Percentiles rank a stretch among this genome's conserved stretches.
phyloP scores from a whole-genome alignment of 1,284 basidiomycete genomes.

The Ganoderma sinense region DNA sequence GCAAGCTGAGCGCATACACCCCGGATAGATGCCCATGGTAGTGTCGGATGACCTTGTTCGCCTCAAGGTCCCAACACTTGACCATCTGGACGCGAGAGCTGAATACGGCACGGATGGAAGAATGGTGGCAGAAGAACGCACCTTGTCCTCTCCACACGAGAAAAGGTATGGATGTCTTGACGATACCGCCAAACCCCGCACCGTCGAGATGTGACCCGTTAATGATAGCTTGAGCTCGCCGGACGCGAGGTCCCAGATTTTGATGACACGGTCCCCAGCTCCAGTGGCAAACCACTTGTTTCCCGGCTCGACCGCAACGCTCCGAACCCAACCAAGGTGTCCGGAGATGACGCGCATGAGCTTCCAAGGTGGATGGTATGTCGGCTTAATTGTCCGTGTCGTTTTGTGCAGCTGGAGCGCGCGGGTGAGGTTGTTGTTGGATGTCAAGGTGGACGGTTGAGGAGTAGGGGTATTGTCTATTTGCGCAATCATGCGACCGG shows the following conservation, averaged over 20 bases:
- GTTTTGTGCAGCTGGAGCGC: slow-evolving; percentile 92
- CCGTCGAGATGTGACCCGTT: slow-evolving; percentile 98
- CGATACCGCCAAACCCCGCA: slow-evolving; percentile 93
- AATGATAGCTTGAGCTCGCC: slow-evolving; percentile 95
- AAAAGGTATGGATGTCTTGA: slow-evolving; percentile 96
- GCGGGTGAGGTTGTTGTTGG: slow-evolving; percentile 76
- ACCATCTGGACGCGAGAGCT: slow-evolving; percentile 78
- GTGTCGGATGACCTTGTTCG: slow-evolving; percentile 98
- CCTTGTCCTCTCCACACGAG: slow-evolving; percentile 98
- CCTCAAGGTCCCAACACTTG: slow-evolving; percentile 99
- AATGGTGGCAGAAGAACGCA: slow-evolving; percentile 34
- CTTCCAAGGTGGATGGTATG: slow-evolving; percentile 97
- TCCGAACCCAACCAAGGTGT: slow-evolving; percentile 98
- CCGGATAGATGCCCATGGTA: slow-evolving; percentile 98
- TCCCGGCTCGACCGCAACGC: slow-evolving; percentile 94
- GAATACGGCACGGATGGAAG: not conserved
- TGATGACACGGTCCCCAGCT: slow-evolving; percentile 97
- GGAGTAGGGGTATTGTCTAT: slow-evolving; percentile 74
- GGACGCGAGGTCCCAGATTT: slow-evolving; percentile 99
- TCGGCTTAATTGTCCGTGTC: slow-evolving; percentile 91
- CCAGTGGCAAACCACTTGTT: slow-evolving; percentile 99
- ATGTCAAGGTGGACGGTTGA: slow-evolving; percentile 71
- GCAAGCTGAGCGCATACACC: slow-evolving; percentile 90
- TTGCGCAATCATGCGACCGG: slow-evolving; percentile 68
- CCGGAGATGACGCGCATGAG: slow-evolving; percentile 97